phyloP scores from a whole-genome alignment of 345 rosid species.

The Lumnitzera littorea region DNA sequence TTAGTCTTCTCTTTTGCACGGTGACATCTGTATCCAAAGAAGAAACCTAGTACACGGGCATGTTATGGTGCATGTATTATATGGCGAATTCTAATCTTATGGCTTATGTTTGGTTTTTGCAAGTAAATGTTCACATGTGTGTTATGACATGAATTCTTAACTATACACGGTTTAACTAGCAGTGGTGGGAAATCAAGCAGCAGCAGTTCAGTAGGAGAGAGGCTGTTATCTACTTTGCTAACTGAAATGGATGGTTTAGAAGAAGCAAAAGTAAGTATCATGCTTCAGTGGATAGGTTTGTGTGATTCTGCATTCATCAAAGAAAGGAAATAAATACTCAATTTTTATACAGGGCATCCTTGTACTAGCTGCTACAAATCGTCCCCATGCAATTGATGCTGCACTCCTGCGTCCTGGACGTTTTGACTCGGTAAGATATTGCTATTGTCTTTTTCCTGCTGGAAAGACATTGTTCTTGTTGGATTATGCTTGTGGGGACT shows the following conservation, averaged over 20 bases:
- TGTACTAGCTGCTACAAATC: slow-evolving; percentile 89
- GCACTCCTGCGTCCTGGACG: slow-evolving; percentile 98
- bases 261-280: slow-evolving; percentile 59
- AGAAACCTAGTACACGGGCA: no score
- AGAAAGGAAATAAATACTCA: background rate
- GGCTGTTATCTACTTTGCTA: slow-evolving; percentile 81
- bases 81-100: no score
- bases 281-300: background rate
- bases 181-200: slow-evolving; percentile 72
- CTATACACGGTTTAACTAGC: slow-evolving; percentile 8
- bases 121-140: background rate
- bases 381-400: slow-evolving; percentile 83
- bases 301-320: background rate
- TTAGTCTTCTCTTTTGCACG: no score
- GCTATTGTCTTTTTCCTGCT: background rate
- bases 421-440: slow-evolving; percentile 61
- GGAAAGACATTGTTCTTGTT: background rate
- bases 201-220: slow-evolving; percentile 70
- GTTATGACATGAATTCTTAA: background rate
- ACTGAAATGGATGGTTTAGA: slow-evolving; percentile 99
- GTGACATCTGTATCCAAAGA: no score
- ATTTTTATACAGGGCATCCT: slow-evolving; percentile 59
- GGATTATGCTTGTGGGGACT: background rate
- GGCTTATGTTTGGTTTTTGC: no score
- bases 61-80: no score